Percentiles rank a stretch among this genome's conserved stretches.
Evolutionary conservation across 1,284 basidiomycete species (phyloP).

Genomic region (Tylopilus sp.): DNA sequence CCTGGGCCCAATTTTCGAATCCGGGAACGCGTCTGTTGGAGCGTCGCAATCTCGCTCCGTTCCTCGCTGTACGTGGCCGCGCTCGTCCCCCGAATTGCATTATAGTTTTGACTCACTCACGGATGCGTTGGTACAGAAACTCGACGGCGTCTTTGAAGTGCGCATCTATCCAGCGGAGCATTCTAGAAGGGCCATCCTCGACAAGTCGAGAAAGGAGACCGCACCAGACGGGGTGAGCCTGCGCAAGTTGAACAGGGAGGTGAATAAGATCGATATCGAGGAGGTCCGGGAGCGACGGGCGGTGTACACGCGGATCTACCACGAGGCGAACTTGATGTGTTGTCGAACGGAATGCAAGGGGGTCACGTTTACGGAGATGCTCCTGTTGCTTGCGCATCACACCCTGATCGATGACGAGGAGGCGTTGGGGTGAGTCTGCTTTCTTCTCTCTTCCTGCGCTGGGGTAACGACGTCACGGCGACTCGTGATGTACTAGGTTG

Average conservation of each 20-base stretch:
- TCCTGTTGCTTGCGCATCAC: conserved; percentile 85
- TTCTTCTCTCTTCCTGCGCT: neutral
- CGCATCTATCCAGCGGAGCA: conserved; percentile 67
- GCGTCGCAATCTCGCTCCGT: conserved; percentile 68
- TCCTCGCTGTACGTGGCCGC: conserved; percentile 69
- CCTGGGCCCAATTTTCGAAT: conserved; percentile 86
- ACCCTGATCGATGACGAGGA: conserved; percentile 89
- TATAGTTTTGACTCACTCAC: too few species aligned
- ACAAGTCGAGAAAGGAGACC: conserved; percentile 19
- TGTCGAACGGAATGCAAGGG: conserved; percentile 73
- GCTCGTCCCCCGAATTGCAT: neutral
- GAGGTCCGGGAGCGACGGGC: conserved; percentile 64
- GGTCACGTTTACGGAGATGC: conserved; percentile 91
- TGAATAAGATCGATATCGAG: conserved; percentile 65
- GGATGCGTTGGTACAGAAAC: too few species aligned
- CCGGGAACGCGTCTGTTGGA: conserved; percentile 78
- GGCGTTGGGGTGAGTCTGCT: conserved; percentile 68
- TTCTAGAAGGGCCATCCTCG: too few species aligned
- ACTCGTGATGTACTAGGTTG: conserved; percentile 48
- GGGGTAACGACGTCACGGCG: too few species aligned
- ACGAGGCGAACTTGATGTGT: conserved; percentile 79
- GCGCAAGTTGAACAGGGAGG: conserved; percentile 52
- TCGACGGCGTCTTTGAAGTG: conserved; percentile 82
- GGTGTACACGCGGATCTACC: conserved; percentile 73
- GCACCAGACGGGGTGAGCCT: conserved; percentile 56